Evolutionary conservation across 2,329 filamentous ascomycete genomes (phyloP), one percentile per base, ranked within the genome.

Genomic region (Exophiala sp.): DNA sequence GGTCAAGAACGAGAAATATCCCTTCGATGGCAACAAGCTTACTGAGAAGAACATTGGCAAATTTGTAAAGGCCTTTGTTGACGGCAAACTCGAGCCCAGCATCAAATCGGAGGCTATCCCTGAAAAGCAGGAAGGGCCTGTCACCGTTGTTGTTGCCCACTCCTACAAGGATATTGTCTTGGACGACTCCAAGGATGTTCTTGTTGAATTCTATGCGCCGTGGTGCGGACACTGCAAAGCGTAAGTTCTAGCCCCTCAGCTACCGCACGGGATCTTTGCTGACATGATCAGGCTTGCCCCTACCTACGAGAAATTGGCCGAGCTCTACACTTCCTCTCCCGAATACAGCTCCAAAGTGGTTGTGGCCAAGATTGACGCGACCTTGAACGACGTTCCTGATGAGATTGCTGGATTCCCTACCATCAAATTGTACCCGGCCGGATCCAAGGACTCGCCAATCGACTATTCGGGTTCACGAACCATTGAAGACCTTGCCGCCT

Each of bases 61-160:
- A 62, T 98, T 97, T 68, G 86, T 96, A 53, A 80, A 93, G 59
- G 82, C 93, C 62, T 96, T 90, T 68, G 74, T 83, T 52, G 79
- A 80, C 55, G 93, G 90, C 73, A 95, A 95, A 79, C 70, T 97
- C 60, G 84, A 94, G 71, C 87, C 93, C 63, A 95, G 87, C 79
- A 86, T 98, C 81, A 98, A 98, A 82, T 96, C 90, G 58, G 93
- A 98, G 80, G 87, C 89, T 50, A 83, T 97, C 62, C 93, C 93
- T 57, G 89, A 96, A 81, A 85, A 80, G 58, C 87, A 98, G 72
- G 89, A 96, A 58, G 89, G 88, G 49, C 80, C 88, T 57, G 91
- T 96, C 64, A 83, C 82, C 54, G 78, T 94, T 55, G 79, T 98
- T 51, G 93, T 98, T 51, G 93, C 91, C 69, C 86, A 95, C 76